These are phyloP conservation scores for Hibiscus trionum DNA, from an alignment of 345 rosid species.

Conservation along the genomic window DNA sequence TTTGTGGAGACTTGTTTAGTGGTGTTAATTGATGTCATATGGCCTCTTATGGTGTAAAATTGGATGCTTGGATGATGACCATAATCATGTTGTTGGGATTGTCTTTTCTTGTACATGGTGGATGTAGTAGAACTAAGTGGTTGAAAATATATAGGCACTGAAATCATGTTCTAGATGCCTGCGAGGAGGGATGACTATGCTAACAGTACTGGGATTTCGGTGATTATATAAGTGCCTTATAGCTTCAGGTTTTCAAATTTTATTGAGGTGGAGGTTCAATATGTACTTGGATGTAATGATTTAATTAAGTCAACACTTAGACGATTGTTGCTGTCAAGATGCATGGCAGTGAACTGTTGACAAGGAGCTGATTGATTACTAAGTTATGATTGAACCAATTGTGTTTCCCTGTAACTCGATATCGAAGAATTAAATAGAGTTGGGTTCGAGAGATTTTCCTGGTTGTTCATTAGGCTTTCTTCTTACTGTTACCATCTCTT, in stretches of 20 bases:
- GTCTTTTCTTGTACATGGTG: neutral
- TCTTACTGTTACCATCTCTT: neutral
- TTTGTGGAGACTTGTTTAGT: neutral
- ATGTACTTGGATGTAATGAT: slow-evolving; percentile 5
- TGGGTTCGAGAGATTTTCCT: slow-evolving; percentile 5
- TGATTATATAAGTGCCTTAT: slow-evolving; percentile 2
- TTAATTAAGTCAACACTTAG: slow-evolving; percentile 8
- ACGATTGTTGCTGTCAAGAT: slow-evolving; percentile 13
- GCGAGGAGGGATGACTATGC: slow-evolving; percentile 2
- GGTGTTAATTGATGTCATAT: neutral
- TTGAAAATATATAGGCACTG: slow-evolving; percentile 9
- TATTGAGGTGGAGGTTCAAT: slow-evolving; percentile 12
- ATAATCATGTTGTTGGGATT: neutral
- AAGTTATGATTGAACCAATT: neutral
- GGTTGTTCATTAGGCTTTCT: slow-evolving; percentile 9
- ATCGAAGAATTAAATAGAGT: slow-evolving; percentile 4
- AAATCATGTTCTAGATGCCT: slow-evolving; percentile 7
- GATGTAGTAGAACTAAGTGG: neutral
- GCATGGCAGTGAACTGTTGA: slow-evolving; percentile 8
- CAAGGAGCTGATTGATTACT: neutral
- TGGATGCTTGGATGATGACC: neutral
- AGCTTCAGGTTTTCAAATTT: slow-evolving; percentile 16
- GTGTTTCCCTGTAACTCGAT: slow-evolving; percentile 10
- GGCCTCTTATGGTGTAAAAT: neutral
- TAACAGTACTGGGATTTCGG: slow-evolving; percentile 9